Evolutionary conservation across 345 rosid genomes (phyloP).

Genomic region (Nasturtium officinale): DNA sequence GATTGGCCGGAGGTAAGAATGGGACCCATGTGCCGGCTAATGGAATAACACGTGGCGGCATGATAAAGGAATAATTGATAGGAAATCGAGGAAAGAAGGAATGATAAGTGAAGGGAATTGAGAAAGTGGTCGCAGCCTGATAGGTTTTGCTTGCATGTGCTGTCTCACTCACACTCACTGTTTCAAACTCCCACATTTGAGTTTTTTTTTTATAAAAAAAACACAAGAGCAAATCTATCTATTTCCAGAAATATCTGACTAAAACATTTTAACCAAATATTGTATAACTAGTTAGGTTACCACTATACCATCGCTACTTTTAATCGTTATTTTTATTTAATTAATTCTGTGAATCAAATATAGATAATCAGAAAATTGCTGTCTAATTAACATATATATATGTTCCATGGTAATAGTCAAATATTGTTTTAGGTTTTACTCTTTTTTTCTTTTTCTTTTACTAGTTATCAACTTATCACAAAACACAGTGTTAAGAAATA

Average conservation of each 20-base stretch:
- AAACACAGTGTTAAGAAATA: neutral
- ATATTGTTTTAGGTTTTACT: neutral
- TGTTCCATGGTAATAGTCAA: neutral
- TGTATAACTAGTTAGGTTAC: constrained; percentile 4
- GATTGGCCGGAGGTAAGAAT: constrained; percentile 32
- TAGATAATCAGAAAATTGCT: neutral
- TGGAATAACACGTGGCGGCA: constrained; percentile 38
- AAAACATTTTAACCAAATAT: neutral
- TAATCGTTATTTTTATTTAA: neutral
- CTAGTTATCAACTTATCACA: neutral
- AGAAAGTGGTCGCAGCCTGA: constrained; percentile 39
- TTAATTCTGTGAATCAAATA: neutral
- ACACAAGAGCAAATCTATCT: constrained; percentile 6
- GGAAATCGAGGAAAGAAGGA: constrained; percentile 38
- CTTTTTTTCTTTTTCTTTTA: neutral
- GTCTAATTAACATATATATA: too few species aligned
- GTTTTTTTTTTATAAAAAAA: neutral
- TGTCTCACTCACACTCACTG: constrained; percentile 37
- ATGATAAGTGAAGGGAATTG: constrained; percentile 11
- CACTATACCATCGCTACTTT: neutral
- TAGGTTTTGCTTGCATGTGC: constrained; percentile 39
- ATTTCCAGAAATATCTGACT: neutral
- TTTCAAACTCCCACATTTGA: constrained; percentile 10
- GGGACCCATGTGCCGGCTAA: constrained; percentile 27
- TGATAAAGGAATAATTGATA: constrained; percentile 30